Evolutionary conservation across 1,284 basidiomycete species (phyloP), one percentile per base, ranked within the genome.

Genomic region (Apiotrichum veenhuisii): DNA sequence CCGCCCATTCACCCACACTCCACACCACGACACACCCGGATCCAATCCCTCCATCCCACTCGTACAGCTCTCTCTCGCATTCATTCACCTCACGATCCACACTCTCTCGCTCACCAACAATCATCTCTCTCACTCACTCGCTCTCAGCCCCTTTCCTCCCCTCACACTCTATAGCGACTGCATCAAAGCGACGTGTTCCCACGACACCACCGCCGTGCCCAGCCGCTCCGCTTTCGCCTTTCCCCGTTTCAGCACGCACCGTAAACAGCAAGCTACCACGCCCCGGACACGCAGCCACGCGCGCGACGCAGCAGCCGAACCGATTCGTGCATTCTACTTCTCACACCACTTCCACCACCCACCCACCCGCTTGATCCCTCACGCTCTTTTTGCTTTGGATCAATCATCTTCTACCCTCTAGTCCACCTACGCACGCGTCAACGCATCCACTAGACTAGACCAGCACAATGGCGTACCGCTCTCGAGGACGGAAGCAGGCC

Each of bases 401-500:
- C 37, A 38, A 38, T 8, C 37, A n/a, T 18, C 37, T 17, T 17
- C 18, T 17, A 38, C 15, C 37, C 17, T 38, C 18, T 8, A 36
- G 2, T 34, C 33, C 33, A 34, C 33, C 8, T 14, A 34, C 33
- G 8, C 14, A 8, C 8, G n/a, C 37, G 15, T 22, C 40, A 9
- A 9, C 40, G 4, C 40, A 23, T n/a, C 40, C 40, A 42, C 40
- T 20, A 23, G 3, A 15, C 36, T 37, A 18, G 40, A 37, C 22
- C 34, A 37, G 15, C 25, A 48, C 41, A 44, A 75, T 76, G 69
- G 64, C 68, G 18, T 71, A 89, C 68, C 86, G 87, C 73, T 87
- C 89, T 73, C 85, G 88, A 77, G 88, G 87, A 61, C 73, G 80
- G 46, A 95, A 93, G 82, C 93, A 93, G 79, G 91, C 89, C 78